phyloP scores from a whole-genome alignment of 2,329 filamentous ascomycete genomes.

The Acrodontium crateriforme region DNA sequence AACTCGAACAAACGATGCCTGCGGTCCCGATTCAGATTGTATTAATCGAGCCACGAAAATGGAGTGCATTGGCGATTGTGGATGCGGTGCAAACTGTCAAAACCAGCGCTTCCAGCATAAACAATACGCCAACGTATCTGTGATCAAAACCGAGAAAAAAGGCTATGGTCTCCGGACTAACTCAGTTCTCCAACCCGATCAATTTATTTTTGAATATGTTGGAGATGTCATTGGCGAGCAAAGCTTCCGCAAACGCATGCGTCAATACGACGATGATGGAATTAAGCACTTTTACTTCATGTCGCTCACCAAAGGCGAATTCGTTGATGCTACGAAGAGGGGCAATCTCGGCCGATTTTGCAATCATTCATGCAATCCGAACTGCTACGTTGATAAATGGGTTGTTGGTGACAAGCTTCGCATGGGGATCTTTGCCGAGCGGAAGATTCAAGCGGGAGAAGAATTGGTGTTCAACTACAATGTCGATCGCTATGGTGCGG shows the following conservation, averaged over 20 bases:
- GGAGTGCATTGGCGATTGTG: conserved; percentile 80
- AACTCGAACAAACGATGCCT: conserved; percentile 58
- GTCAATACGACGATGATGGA: conserved; percentile 86
- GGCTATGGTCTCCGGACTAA: conserved; percentile 84
- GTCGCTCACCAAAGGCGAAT: conserved; percentile 92
- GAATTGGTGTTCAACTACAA: conserved; percentile 99
- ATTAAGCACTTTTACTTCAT: conserved; percentile 99
- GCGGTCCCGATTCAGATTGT: conserved; percentile 91
- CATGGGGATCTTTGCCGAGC: conserved; percentile 95
- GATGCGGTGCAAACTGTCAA: conserved; percentile 75
- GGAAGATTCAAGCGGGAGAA: conserved; percentile 72
- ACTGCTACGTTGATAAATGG: conserved; percentile 99
- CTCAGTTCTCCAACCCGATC: conserved; percentile 59
- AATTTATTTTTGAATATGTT: conserved; percentile 97
- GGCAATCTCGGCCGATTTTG: conserved; percentile 94
- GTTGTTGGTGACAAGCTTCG: conserved; percentile 92
- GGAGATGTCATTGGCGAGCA: conserved; percentile 94
- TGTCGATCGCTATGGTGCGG: conserved; percentile 91
- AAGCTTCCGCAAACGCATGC: conserved; percentile 77
- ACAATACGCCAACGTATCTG: conserved; percentile 79
- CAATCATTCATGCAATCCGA: conserved; percentile 97
- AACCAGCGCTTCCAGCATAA: conserved; percentile 90
- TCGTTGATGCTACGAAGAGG: conserved; percentile 93
- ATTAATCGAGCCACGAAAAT: conserved; percentile 98
- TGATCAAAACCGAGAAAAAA: conserved; percentile 97